Base-by-base conservation (phyloP, 2,329 filamentous ascomycete species). In the Septoria linicola region DNA sequence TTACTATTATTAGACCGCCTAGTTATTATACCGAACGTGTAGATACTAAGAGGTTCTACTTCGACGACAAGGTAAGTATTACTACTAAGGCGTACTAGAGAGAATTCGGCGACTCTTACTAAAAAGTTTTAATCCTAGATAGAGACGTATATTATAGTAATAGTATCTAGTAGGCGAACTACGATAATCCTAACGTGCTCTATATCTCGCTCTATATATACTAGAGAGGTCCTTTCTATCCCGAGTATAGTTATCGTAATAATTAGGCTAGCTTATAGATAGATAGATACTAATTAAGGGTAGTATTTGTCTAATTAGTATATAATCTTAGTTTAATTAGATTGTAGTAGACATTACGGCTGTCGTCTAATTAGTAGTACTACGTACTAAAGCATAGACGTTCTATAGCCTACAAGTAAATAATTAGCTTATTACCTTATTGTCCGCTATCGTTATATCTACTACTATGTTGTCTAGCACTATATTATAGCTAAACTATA, bases 41-140 rank as follows among this genome's bases (percentile, higher is more conserved):
- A 63, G 78, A 84, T 30, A 82, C 92, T 0, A 93, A 96, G 80
- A 93, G 93, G 0, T 99, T 99, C 66, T 99, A 93, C 68, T 81
- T 97, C 53, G 97, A 97, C 74, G 96, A 99, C 73, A 99, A 99
- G 65, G 93, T 97, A 2, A 90, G 89, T 16, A 87, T 99, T 52
- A 92, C 91, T 1, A 85, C 90, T n/a, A 86, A 83, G 53, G 87
- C 91, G 10, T 96, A 91, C 66, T 90, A 96, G 67, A 75, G 79
- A 46, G 84, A 90, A 53, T 93, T 88, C 60, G 88, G 88, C 1
- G 82, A 92, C 3, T 30, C 34, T 19, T 96, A 92, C 66, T 84
- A 89, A 49, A 97, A 95, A 70, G 82, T 99, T 16, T 72, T 99
- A 49, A 93, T 99, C 59, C 76, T 99, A 6, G 93, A 99, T 67